These are phyloP conservation scores for Clarkia xantiana DNA, from an alignment of 345 rosid species.

Conservation along the genomic window DNA sequence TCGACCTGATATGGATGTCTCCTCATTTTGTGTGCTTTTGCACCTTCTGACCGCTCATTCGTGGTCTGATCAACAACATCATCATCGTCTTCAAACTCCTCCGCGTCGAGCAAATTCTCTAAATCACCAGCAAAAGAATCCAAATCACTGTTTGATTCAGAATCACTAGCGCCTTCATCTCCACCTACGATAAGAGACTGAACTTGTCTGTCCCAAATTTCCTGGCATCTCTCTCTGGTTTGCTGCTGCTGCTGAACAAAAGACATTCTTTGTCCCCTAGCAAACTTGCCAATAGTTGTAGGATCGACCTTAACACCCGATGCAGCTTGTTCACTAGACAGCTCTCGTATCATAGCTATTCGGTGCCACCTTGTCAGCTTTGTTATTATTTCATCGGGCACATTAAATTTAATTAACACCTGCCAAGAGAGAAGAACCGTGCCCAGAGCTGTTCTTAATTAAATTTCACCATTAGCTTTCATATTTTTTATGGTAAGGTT, in stretches of 20 bases:
- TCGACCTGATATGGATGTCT: slow-evolving; percentile 60
- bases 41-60: slow-evolving; percentile 62
- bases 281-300: slow-evolving; percentile 86
- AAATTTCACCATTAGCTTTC: too few species aligned
- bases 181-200: slow-evolving; percentile 77
- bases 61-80: slow-evolving; percentile 44
- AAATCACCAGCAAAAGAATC: slow-evolving; percentile 99
- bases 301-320: slow-evolving; percentile 94
- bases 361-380: slow-evolving; percentile 98
- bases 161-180: slow-evolving; percentile 80
- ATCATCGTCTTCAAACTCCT: slow-evolving; percentile 81
- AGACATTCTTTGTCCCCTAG: slow-evolving; percentile 98
- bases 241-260: slow-evolving; percentile 97
- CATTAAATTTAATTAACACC: slow-evolving; percentile 94
- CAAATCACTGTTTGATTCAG: slow-evolving; percentile 89
- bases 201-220: slow-evolving; percentile 95
- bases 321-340: slow-evolving; percentile 97
- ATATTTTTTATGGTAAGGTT: too few species aligned
- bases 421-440: slow-evolving; percentile 6
- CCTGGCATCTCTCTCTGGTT: slow-evolving; percentile 97
- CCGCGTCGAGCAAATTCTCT: slow-evolving; percentile 95
- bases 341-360: slow-evolving; percentile 96
- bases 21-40: slow-evolving; percentile 89
- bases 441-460: too few species aligned
- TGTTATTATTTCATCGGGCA: slow-evolving; percentile 76